Conservation (phyloP, 2,329 filamentous ascomycete species). For the Paraphaeosphaeria minitans region DNA sequence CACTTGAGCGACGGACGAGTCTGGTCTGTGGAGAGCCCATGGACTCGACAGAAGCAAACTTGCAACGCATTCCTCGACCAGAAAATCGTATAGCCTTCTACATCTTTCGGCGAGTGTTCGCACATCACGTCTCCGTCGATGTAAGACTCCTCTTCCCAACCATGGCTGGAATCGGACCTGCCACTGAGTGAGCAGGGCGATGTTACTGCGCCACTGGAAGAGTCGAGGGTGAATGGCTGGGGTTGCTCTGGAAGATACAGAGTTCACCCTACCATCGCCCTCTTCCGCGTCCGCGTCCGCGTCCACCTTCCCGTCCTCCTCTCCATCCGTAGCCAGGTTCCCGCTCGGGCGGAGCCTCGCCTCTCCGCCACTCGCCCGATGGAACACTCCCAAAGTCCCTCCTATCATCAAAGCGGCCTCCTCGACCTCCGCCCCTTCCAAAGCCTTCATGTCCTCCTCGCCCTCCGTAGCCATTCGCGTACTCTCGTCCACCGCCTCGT, state of each 20-base stretch:
- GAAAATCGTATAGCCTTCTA: background rate
- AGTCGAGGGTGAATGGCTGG: background rate
- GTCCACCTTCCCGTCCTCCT: slow-evolving; percentile 47
- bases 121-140: background rate
- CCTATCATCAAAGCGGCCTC: slow-evolving; percentile 45
- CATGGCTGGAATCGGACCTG: background rate
- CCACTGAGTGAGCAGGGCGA: background rate
- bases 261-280: slow-evolving; percentile 35
- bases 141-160: background rate
- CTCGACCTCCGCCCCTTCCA: slow-evolving; percentile 46
- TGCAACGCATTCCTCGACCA: background rate
- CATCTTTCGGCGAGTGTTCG: background rate
- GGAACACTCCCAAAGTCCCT: slow-evolving; percentile 54
- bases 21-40: background rate
- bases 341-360: slow-evolving; percentile 64
- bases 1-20: background rate
- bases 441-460: slow-evolving; percentile 41
- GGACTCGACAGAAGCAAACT: background rate
- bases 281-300: slow-evolving; percentile 31
- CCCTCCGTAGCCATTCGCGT: slow-evolving; percentile 36
- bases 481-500: slow-evolving; percentile 33
- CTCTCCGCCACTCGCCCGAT: slow-evolving; percentile 69
- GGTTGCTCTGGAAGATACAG: background rate
- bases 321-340: slow-evolving; percentile 35
- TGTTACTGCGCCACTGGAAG: background rate